phyloP scores from a whole-genome alignment of 306 rosid genomes.

The Vigna radiata region DNA sequence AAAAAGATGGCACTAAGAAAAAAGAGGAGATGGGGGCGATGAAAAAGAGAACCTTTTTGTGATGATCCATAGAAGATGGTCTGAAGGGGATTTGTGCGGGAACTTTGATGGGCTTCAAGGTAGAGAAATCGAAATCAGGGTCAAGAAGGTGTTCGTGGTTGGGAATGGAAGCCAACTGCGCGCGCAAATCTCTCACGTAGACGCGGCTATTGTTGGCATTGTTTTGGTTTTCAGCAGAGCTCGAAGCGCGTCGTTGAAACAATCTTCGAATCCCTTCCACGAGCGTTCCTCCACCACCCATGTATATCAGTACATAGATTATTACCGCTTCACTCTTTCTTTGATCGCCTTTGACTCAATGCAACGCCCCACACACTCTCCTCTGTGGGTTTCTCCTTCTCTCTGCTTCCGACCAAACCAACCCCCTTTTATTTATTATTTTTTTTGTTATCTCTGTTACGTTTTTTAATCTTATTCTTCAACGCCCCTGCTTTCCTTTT shows the following conservation, averaged over 20 bases:
- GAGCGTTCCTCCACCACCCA: constrained; percentile 63
- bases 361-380: constrained; percentile 32
- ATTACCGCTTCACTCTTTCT: constrained; percentile 17
- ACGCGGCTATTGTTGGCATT: constrained; percentile 17
- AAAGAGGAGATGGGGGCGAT: neutral
- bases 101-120: constrained; percentile 51
- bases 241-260: constrained; percentile 53
- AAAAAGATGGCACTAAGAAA: too few species aligned
- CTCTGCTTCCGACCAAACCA: neutral
- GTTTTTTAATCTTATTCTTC: neutral
- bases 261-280: constrained; percentile 57
- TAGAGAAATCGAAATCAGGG: constrained; percentile 38
- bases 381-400: neutral
- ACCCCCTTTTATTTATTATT: neutral
- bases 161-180: constrained; percentile 51
- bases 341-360: constrained; percentile 41
- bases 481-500: neutral
- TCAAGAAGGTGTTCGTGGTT: neutral
- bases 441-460: neutral
- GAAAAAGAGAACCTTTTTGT: constrained; percentile 46
- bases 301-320: neutral
- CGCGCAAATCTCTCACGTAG: constrained; percentile 49
- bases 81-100: constrained; percentile 37
- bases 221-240: neutral
- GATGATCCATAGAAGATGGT: constrained; percentile 54